Evolutionary conservation across 1,284 basidiomycete genomes (phyloP), one percentile per base, ranked within the genome.

Genomic region (Cryptococcus sp.): DNA sequence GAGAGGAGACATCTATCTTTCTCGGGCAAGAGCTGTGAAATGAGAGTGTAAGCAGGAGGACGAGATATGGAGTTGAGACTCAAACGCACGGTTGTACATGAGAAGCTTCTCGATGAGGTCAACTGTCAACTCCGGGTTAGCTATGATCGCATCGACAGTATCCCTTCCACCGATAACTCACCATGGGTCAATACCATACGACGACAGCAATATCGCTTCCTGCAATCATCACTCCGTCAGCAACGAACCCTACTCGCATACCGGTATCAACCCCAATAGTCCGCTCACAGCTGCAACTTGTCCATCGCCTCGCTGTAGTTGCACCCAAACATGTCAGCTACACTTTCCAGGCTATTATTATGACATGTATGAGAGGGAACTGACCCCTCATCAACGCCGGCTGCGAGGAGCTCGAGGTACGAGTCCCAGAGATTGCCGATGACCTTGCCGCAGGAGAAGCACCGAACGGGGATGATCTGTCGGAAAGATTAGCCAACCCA

Each of bases 101-200:
- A 97, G 80, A 18, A 96, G 82, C 78, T 96, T 97, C 78, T 97
- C 93, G 66, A 97, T 96, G 59, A 97, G 82, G 78, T 97, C 94
- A 60, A 78, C 75, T 75, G 52, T n/a, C 2, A 40, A 38, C 20
- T 40, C n/a, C 37, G 35, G 21, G 38, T 51, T 38, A 53, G 56
- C 43, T 56, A 21, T 35, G 13, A 36, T 59, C 46, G 57, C 55
- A 23, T 39, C 23, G 15, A 9, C 8, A 33, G 8, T 12, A n/a
- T 18, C 6, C n/a, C n/a, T n/a, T n/a, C n/a, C n/a, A n/a, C n/a
- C n/a, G n/a, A n/a, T 42, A 33, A 56, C 65, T 58, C 51, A 60
- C 97, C 93, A 75, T 98, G 95, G 0, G 95, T 98, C 55, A 98
- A 80, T 12, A 98, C 91, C 95, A 98, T 98, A 53, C 95, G 84